These are phyloP conservation scores for Curvularia sp. DNA, from an alignment of 2,329 filamentous ascomycete species.

Conservation along the genomic window DNA sequence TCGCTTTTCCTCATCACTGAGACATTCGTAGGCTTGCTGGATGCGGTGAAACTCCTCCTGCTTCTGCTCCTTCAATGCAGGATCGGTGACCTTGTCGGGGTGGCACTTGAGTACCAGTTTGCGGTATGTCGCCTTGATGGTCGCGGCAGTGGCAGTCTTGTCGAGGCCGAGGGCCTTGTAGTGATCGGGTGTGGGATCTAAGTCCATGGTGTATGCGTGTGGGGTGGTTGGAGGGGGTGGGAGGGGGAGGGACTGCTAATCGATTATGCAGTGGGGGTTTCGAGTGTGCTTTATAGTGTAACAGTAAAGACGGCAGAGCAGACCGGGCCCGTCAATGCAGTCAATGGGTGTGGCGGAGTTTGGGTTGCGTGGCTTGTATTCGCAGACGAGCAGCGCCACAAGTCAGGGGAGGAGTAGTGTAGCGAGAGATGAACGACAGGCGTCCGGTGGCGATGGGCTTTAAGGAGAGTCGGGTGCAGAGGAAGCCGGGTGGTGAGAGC, in stretches of 20 bases:
- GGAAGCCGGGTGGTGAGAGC: slow-evolving; percentile 14
- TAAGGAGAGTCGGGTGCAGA: slow-evolving; percentile 19
- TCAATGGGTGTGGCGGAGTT: slow-evolving; percentile 30
- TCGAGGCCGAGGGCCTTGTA: slow-evolving; percentile 79
- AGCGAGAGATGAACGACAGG: slow-evolving; percentile 14
- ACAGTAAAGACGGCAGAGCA: slow-evolving; percentile 19
- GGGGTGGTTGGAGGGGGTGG: slow-evolving; percentile 47
- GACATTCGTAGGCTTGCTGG: slow-evolving; percentile 89
- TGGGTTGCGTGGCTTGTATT: slow-evolving; percentile 29
- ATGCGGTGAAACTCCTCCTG: slow-evolving; percentile 90
- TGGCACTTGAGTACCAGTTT: slow-evolving; percentile 89
- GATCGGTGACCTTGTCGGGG: slow-evolving; percentile 87
- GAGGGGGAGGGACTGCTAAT: slow-evolving; percentile 11
- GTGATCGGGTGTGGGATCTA: slow-evolving; percentile 70
- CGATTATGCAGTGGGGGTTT: slow-evolving; percentile 12
- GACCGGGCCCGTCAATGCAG: slow-evolving; percentile 3
- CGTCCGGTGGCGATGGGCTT: slow-evolving; percentile 8
- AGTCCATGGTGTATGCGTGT: slow-evolving; percentile 60
- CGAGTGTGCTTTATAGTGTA: slow-evolving; percentile 22
- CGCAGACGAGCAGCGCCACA: slow-evolving; percentile 11
- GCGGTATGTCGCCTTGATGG: slow-evolving; percentile 81
- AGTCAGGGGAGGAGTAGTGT: slow-evolving; percentile 7
- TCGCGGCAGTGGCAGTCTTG: slow-evolving; percentile 71
- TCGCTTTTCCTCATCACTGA: slow-evolving; percentile 78
- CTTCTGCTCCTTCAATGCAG: slow-evolving; percentile 76